A percentile compares a stretch with the other conserved stretches of the same genome.
These are phyloP conservation scores for Globisporangium alternatum DNA, from an alignment of 352 stramenopile species.

Conservation along the genomic window DNA sequence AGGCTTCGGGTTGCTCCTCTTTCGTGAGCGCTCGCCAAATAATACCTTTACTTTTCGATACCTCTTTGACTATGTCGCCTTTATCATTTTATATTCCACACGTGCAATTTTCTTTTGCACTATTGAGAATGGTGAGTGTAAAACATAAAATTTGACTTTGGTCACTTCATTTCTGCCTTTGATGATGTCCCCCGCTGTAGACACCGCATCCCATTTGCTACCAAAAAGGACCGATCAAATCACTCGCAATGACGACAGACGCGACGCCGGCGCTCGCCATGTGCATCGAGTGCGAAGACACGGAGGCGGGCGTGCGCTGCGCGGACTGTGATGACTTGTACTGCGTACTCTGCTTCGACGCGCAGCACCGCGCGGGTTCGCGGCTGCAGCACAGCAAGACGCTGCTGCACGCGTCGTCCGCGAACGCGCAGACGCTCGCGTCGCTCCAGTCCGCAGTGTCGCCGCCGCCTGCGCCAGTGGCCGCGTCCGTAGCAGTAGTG, in stretches of 20 bases:
- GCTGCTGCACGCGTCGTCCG: slow-evolving; percentile 16
- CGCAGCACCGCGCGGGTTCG: slow-evolving; percentile 63
- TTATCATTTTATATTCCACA: too few species aligned
- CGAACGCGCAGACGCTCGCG: slow-evolving; percentile 16
- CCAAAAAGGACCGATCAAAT: too few species aligned
- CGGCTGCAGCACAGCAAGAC: slow-evolving; percentile 43
- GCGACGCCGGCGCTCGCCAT: slow-evolving; percentile 29
- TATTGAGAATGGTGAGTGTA: too few species aligned
- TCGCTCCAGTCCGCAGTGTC: slow-evolving; percentile 4
- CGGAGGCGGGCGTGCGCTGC: slow-evolving; percentile 61
- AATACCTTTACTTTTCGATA: too few species aligned
- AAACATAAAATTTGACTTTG: too few species aligned
- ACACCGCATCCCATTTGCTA: too few species aligned
- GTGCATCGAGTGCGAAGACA: slow-evolving; percentile 87
- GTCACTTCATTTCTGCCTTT: too few species aligned
- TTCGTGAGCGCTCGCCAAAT: too few species aligned
- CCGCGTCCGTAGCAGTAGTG: background rate
- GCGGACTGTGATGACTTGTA: slow-evolving; percentile 69
- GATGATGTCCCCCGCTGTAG: too few species aligned
- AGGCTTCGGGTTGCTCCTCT: too few species aligned
- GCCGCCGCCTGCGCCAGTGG: slow-evolving; percentile 4
- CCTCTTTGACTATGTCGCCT: too few species aligned
- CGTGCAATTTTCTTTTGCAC: too few species aligned
- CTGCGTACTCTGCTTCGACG: slow-evolving; percentile 73
- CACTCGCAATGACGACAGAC: slow-evolving; percentile 1